Conservation (phyloP, 257 asterid species). For the Echium plantagineum region DNA sequence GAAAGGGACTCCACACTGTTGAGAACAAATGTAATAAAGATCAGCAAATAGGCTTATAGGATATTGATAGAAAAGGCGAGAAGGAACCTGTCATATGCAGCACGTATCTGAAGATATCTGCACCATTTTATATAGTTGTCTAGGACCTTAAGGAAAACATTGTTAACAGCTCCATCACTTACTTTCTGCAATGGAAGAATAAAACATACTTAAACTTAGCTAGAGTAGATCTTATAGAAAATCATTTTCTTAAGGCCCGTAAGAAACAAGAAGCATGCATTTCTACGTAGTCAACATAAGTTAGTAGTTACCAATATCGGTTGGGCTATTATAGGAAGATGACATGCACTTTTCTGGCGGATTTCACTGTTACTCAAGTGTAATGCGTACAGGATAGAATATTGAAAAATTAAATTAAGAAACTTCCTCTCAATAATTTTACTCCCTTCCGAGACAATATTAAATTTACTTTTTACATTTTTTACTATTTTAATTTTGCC, state of each 20-base stretch:
- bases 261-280: background rate
- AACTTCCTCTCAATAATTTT: too few species aligned
- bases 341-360: too few species aligned
- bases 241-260: background rate
- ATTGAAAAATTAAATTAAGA: too few species aligned
- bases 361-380: too few species aligned
- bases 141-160: slow-evolving; percentile 83
- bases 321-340: too few species aligned
- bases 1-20: slow-evolving; percentile 81
- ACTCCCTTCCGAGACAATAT: too few species aligned
- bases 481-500: too few species aligned
- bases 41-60: slow-evolving; percentile 12
- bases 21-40: slow-evolving; percentile 6
- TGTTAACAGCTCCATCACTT: slow-evolving; percentile 77
- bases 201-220: background rate
- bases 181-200: slow-evolving; percentile 46
- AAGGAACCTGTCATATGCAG: slow-evolving; percentile 75
- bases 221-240: background rate
- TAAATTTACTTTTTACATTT: too few species aligned
- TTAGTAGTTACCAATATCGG: too few species aligned
- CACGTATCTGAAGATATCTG: slow-evolving; percentile 64
- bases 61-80: slow-evolving; percentile 7
- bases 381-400: too few species aligned
- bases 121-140: slow-evolving; percentile 99
- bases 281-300: background rate